phyloP scores from a whole-genome alignment of 345 rosid species.

The Luvunga scandens region DNA sequence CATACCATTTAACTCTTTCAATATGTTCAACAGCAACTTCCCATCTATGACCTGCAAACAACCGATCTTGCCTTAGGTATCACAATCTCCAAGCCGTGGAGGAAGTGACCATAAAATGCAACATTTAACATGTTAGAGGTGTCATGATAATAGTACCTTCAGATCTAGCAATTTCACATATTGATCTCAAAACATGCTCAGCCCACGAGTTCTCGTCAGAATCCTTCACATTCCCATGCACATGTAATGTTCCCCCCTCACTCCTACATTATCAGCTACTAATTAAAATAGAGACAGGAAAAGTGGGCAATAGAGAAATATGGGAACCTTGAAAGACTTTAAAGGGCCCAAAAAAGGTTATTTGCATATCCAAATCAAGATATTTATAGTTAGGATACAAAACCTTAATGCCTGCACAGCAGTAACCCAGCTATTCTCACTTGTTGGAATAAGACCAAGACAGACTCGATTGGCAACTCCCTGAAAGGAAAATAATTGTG shows the following conservation, averaged over 20 bases:
- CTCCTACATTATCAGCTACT: constrained; percentile 44
- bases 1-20: constrained; percentile 95
- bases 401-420: constrained; percentile 89
- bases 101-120: neutral
- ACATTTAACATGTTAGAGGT: neutral
- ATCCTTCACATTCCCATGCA: constrained; percentile 89
- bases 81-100: neutral
- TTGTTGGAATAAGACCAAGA: constrained; percentile 89
- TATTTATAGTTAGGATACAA: neutral
- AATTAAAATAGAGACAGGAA: constrained; percentile 3
- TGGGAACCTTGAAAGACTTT: neutral
- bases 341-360: neutral
- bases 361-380: neutral
- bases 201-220: constrained; percentile 60
- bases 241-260: constrained; percentile 81
- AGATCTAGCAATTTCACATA: constrained; percentile 56
- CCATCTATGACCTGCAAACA: constrained; percentile 65
- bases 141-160: constrained; percentile 50
- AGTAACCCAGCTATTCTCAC: constrained; percentile 87
- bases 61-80: neutral
- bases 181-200: constrained; percentile 47
- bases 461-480: constrained; percentile 88
- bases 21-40: constrained; percentile 62
- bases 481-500: constrained; percentile 29
- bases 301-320: neutral